phyloP scores from a whole-genome alignment of 2,329 filamentous ascomycete species.

The Zasmidium citrigriseum region DNA sequence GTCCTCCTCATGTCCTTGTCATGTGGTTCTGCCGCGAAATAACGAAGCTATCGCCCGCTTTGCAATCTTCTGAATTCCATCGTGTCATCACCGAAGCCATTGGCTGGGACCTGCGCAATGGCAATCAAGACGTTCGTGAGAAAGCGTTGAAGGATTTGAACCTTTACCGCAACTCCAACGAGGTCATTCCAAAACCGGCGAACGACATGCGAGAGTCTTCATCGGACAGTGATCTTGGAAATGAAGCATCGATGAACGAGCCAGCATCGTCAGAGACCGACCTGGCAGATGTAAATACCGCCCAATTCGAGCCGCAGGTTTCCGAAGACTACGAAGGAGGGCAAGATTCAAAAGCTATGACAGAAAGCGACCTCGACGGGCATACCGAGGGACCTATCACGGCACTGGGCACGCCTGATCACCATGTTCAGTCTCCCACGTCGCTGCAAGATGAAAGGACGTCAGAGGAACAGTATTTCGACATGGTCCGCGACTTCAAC shows the following conservation, averaged over 20 bases:
- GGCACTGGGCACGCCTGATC: too few relatives aligned
- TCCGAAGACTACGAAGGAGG: too few relatives aligned
- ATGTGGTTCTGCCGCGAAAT: conserved; percentile 30
- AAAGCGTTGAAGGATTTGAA: conserved; percentile 8
- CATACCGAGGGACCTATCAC: too few relatives aligned
- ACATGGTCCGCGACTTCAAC: too few relatives aligned
- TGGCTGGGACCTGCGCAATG: conserved; percentile 29
- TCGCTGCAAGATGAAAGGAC: too few relatives aligned
- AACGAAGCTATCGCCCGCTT: conserved; percentile 13
- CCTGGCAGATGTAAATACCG: too few relatives aligned
- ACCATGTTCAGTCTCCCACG: too few relatives aligned
- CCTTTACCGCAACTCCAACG: not conserved
- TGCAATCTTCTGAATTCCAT: conserved; percentile 19
- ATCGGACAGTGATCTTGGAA: not conserved
- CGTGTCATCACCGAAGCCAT: conserved; percentile 27
- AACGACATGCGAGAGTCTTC: not conserved
- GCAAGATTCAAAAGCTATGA: too few relatives aligned
- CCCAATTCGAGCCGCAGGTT: too few relatives aligned
- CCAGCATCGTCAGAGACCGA: too few relatives aligned
- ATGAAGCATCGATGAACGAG: not conserved
- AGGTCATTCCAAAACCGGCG: not conserved
- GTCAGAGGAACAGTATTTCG: too few relatives aligned
- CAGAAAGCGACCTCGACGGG: too few relatives aligned
- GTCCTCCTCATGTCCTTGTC: conserved; percentile 30
- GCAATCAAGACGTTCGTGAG: not conserved